Base-by-base conservation (phyloP, 1,284 basidiomycete species). In the Malassezia caprae region DNA sequence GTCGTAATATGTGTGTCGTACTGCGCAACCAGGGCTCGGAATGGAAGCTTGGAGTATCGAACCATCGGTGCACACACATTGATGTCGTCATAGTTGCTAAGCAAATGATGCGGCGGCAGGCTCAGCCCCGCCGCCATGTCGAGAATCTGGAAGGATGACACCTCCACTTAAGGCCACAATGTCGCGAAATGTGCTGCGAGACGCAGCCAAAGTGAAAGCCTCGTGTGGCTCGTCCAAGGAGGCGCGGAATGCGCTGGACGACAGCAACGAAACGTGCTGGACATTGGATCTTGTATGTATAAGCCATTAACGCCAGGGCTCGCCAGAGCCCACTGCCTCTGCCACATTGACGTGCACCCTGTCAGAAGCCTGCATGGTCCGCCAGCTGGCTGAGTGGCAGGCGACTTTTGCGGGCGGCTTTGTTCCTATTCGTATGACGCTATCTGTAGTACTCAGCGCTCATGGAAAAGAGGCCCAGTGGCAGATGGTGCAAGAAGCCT, bases 1-100 rank as follows among this genome's bases (percentile, higher is more conserved):
- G 79, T 77, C 2, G 80, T 82, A 52, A 82, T 79, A 58, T 82
- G 81, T 4, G 78, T 79, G 47, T 82, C 78, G 69, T 82, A 82
- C 28, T 77, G 75, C 1, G 80, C 79, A 4, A 79, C 78, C 1
- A 82, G 76, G 49, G 80, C 78, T 7, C 82, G 76, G 64, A 82
- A 82, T 2, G 80, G 79, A 0, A 82, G 73, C 67, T 82, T 83
- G 32, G 79, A 80, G 62, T 81, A 82, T 27, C 81, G 76, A 17
- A 82, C 81, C 62, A 81, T 77, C 10, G 80, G 79, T 1, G 79
- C 80, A 68, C 65, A 58, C 17, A 65, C 58, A 45, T 66, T 69
- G 48, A 67, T 54, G 1, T 65, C 59, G 39, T 56, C 56, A 40
- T 65, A 68, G 1, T 60, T 52, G 51, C 57, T 57, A 17, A 68